phyloP scores from a whole-genome alignment of 2,329 filamentous ascomycete species.

The Fusarium palustre region DNA sequence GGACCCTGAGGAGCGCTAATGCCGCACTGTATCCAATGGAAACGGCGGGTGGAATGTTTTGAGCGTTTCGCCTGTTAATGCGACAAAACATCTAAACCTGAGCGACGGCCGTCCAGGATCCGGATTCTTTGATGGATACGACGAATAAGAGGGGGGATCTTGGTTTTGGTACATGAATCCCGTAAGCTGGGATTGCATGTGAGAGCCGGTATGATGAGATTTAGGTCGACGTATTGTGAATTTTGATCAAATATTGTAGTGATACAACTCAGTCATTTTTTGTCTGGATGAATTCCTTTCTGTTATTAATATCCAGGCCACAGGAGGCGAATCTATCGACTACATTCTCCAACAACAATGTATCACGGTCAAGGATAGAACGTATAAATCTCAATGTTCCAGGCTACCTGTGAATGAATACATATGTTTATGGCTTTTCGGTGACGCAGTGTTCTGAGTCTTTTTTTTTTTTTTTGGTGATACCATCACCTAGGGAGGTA shows the following conservation, averaged over 20 bases:
- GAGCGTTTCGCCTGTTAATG: constrained; percentile 11
- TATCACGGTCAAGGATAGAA: background rate
- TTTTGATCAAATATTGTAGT: background rate
- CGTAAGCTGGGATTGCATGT: background rate
- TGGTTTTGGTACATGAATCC: background rate
- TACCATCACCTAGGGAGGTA: background rate
- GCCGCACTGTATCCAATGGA: constrained; percentile 19
- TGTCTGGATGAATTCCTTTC: background rate
- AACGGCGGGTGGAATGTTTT: background rate
- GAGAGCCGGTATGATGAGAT: background rate
- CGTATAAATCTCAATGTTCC: background rate
- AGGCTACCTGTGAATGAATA: background rate
- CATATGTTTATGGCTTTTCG: background rate
- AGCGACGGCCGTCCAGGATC: background rate
- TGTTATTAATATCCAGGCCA: background rate
- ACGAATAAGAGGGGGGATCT: background rate
- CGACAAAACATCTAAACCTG: background rate
- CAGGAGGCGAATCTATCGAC: background rate
- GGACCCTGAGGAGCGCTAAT: constrained; percentile 39
- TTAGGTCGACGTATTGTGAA: background rate
- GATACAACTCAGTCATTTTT: background rate
- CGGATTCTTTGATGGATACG: background rate
- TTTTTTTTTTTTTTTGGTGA: no score
- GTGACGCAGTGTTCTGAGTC: background rate
- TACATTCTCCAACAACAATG: background rate